Evolutionary conservation across 257 asterid species (phyloP).

Genomic region (Paulownia fortunei): DNA sequence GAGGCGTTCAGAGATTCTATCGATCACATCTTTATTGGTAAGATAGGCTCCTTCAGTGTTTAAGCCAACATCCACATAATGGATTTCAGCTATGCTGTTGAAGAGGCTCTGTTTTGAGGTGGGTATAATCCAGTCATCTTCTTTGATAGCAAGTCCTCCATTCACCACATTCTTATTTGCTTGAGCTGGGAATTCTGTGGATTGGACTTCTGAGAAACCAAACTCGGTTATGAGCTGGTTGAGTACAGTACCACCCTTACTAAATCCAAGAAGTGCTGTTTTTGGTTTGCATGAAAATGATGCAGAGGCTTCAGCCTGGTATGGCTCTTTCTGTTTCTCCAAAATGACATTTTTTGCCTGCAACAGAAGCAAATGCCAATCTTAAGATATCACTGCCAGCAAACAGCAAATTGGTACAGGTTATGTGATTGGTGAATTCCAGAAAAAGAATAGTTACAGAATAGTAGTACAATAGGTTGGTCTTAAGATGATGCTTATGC

Average conservation of each 20-base stretch:
- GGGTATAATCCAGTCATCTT: constrained; percentile 61
- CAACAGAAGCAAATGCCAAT: constrained; percentile 28
- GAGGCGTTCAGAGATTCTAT: constrained; percentile 54
- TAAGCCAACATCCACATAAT: constrained; percentile 93
- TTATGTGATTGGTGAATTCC: neutral
- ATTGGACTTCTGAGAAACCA: constrained; percentile 46
- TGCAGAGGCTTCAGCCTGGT: constrained; percentile 49
- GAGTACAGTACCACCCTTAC: constrained; percentile 89
- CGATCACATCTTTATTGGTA: constrained; percentile 61
- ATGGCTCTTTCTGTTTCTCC: constrained; percentile 56
- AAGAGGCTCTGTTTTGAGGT: constrained; percentile 67
- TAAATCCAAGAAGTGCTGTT: constrained; percentile 85
- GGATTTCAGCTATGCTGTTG: constrained; percentile 80
- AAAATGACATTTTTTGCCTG: constrained; percentile 63
- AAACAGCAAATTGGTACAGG: neutral
- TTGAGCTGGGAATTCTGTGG: constrained; percentile 33
- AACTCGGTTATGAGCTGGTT: constrained; percentile 92
- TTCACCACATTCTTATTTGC: constrained; percentile 36
- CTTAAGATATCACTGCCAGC: neutral
- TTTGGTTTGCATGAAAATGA: constrained; percentile 53
- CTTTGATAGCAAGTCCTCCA: constrained; percentile 38
- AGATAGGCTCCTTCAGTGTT: constrained; percentile 85
- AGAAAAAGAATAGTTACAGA: too few relatives aligned
- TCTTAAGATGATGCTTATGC: neutral
- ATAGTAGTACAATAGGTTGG: neutral